A percentile compares a stretch with the other conserved stretches of the same genome.
Conservation (phyloP, 176 grass and related monocot genomes). For the Elaeis guineensis region DNA sequence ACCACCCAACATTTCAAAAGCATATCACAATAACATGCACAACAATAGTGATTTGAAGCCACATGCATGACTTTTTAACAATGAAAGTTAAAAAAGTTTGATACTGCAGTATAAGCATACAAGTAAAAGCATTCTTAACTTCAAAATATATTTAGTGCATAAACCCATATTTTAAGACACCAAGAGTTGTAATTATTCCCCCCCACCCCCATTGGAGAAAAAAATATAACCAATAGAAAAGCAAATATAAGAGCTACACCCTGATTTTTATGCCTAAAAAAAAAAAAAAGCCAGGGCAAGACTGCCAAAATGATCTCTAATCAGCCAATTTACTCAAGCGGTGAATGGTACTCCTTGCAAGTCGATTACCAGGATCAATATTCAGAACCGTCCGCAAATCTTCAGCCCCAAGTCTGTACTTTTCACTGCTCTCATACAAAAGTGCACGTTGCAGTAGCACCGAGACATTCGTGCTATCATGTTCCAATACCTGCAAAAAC, state of each 20-base stretch:
- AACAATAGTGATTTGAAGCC: background rate
- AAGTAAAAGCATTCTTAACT: conserved; percentile 30
- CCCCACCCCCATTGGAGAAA: background rate
- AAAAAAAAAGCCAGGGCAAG: conserved; percentile 23
- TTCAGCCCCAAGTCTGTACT: conserved; percentile 88
- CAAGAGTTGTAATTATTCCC: conserved; percentile 26
- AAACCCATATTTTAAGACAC: conserved; percentile 8
- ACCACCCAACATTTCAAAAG: too few species aligned
- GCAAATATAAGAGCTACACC: conserved; percentile 19
- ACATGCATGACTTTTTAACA: conserved; percentile 1
- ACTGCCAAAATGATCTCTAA: conserved; percentile 39
- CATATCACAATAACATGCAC: conserved; percentile 5
- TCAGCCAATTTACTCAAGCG: conserved; percentile 94
- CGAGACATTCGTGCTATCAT: conserved; percentile 72
- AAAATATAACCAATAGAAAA: conserved; percentile 25
- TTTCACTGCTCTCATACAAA: conserved; percentile 90
- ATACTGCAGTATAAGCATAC: conserved; percentile 34
- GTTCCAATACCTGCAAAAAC: conserved; percentile 55
- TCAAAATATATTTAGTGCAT: background rate
- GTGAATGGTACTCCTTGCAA: conserved; percentile 92
- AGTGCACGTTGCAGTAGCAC: conserved; percentile 85
- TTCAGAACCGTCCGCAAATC: conserved; percentile 97
- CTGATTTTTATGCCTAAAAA: conserved; percentile 23
- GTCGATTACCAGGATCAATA: conserved; percentile 80
- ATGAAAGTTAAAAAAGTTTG: conserved; percentile 25